These are phyloP conservation scores for Phalaenopsis aphrodite DNA, from an alignment of 106 monocot genomes.

Conservation along the genomic window DNA sequence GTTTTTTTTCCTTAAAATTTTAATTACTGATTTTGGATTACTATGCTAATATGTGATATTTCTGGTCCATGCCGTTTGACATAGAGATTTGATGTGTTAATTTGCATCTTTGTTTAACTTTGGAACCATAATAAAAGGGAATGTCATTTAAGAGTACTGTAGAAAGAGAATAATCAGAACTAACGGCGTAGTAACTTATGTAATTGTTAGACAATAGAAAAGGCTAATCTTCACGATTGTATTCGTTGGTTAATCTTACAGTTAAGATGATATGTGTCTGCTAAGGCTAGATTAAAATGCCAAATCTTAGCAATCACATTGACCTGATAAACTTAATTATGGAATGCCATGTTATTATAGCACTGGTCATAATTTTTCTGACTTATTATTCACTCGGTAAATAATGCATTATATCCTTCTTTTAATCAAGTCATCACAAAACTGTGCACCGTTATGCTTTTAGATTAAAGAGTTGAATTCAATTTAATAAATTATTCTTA, in stretches of 20 bases:
- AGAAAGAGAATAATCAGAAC: background rate
- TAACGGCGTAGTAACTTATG: background rate
- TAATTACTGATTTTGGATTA: slow-evolving; percentile 1
- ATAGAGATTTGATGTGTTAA: background rate
- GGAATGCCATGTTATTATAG: no score
- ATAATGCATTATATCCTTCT: background rate
- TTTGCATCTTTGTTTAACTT: background rate
- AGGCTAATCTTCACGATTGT: background rate
- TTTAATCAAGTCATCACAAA: no score
- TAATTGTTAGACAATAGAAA: background rate
- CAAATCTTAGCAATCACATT: no score
- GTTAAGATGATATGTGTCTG: no score
- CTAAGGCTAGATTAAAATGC: no score
- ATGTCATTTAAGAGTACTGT: background rate
- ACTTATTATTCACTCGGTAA: background rate
- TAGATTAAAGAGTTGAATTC: no score
- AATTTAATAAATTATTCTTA: no score
- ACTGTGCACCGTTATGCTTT: no score
- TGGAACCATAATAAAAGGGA: background rate
- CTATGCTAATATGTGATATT: background rate
- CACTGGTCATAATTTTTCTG: background rate
- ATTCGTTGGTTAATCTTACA: no score
- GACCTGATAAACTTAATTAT: no score
- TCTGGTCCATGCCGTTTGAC: background rate
- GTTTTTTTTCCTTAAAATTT: background rate